A percentile compares a stretch with the other conserved stretches of the same genome.
phyloP scores from a whole-genome alignment of 371 early-diverging fungal species.

The Mucor mucedo region DNA sequence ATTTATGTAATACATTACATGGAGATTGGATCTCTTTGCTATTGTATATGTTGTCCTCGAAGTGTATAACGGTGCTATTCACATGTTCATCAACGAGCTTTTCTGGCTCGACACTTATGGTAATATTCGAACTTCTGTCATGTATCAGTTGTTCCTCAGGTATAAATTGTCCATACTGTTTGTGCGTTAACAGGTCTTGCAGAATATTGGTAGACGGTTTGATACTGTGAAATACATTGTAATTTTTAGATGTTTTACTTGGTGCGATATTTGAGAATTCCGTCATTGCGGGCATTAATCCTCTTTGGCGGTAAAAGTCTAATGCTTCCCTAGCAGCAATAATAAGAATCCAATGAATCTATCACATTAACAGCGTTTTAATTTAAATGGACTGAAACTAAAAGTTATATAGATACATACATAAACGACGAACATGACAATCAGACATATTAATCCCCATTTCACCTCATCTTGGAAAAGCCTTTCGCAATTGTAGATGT shows the following conservation, averaged over 20 bases:
- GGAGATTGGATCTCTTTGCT: not conserved
- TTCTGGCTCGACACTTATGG: too few species aligned
- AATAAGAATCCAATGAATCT: constrained; percentile 33
- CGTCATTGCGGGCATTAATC: not conserved
- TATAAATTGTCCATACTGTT: constrained; percentile 17
- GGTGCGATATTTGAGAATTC: constrained; percentile 23
- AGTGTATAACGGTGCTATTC: not conserved
- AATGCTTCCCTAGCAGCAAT: constrained; percentile 17
- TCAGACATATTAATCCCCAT: constrained; percentile 42
- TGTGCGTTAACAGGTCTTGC: constrained; percentile 13
- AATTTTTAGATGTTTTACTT: not conserved
- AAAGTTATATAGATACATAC: constrained; percentile 23
- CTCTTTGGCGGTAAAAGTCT: constrained; percentile 7
- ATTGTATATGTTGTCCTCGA: not conserved
- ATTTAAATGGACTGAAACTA: not conserved
- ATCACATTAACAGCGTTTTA: not conserved
- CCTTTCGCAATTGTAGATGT: constrained; percentile 51
- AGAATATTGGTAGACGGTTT: constrained; percentile 6
- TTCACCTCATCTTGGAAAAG: constrained; percentile 50
- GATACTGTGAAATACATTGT: not conserved
- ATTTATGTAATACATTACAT: not conserved
- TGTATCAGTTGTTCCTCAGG: not conserved
- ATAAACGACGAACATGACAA: constrained; percentile 46
- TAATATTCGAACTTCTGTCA: not conserved
- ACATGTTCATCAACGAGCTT: not conserved